Evolutionary conservation across 257 asterid genomes (phyloP).

Genomic region (Solanum virginianum): DNA sequence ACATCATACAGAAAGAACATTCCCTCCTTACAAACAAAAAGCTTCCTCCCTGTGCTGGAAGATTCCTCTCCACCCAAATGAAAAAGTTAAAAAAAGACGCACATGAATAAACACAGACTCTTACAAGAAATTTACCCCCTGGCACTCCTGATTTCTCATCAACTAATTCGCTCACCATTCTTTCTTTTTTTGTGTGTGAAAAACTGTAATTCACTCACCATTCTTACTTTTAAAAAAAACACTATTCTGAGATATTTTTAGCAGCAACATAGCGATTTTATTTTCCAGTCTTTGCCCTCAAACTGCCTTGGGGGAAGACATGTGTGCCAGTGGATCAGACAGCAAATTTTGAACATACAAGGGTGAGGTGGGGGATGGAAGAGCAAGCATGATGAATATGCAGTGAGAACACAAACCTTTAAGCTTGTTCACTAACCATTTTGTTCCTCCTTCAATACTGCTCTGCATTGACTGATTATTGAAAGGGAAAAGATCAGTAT

Average conservation of each 20-base stretch:
- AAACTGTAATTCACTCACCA: not conserved
- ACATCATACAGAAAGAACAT: not conserved
- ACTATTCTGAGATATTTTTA: not conserved
- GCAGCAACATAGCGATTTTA: not conserved
- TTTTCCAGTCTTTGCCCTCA: not conserved
- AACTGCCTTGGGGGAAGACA: not conserved
- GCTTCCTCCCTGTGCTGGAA: not conserved
- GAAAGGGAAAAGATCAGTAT: not conserved
- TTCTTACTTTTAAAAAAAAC: not conserved
- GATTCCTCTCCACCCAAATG: not conserved
- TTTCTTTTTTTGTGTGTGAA: too few species aligned
- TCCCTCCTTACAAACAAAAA: not conserved
- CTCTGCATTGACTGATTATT: constrained; percentile 39
- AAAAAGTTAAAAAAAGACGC: not conserved
- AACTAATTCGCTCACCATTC: not conserved
- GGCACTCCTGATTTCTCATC: not conserved
- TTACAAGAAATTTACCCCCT: not conserved
- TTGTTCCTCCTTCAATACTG: constrained; percentile 74
- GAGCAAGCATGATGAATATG: not conserved
- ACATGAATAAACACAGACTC: not conserved
- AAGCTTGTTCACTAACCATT: constrained; percentile 69
- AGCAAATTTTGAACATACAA: not conserved
- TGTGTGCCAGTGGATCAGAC: not conserved
- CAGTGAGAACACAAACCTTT: constrained; percentile 45
- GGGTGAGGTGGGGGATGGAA: not conserved